A percentile compares a stretch with the other conserved stretches of the same genome.
Conservation (phyloP, 371 early-diverging fungal species). For the Mucor lusitanicus region DNA sequence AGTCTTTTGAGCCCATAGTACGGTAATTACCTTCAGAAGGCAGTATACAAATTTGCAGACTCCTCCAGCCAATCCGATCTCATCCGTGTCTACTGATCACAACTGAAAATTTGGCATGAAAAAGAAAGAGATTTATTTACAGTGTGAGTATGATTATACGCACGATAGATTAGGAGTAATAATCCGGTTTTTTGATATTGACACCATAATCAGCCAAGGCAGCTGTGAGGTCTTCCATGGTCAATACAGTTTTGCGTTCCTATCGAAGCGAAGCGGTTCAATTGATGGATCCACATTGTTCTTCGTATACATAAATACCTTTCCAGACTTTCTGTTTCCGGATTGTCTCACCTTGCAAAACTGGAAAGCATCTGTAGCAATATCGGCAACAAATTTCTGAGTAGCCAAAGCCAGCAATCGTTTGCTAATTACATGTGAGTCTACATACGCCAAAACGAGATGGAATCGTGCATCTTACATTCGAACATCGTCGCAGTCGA, state of each 20-base stretch:
- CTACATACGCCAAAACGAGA: background rate
- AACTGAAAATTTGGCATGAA: background rate
- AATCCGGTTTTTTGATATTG: slow-evolving; percentile 93
- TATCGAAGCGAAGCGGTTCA: slow-evolving; percentile 18
- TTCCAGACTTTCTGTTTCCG: slow-evolving; percentile 46
- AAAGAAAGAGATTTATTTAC: background rate
- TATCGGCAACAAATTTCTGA: slow-evolving; percentile 95
- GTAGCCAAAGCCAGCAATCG: slow-evolving; percentile 88
- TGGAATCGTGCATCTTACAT: slow-evolving; percentile 49
- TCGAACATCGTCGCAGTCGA: slow-evolving; percentile 89
- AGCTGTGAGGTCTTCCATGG: slow-evolving; percentile 90
- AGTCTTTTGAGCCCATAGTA: too few species aligned
- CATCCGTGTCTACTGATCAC: too few species aligned
- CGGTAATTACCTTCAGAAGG: too few species aligned
- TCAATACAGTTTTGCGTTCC: slow-evolving; percentile 84
- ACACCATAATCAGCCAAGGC: slow-evolving; percentile 94
- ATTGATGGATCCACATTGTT: background rate
- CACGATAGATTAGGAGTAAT: slow-evolving; percentile 53
- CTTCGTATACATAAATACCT: slow-evolving; percentile 14
- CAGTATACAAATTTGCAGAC: too few species aligned
- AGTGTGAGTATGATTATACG: background rate
- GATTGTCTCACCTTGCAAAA: slow-evolving; percentile 88
- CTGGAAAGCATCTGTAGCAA: slow-evolving; percentile 94
- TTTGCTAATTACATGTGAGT: slow-evolving; percentile 55
- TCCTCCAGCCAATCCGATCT: too few species aligned